These are phyloP conservation scores for Rubroboletus satanas DNA, from an alignment of 768 basidiomycete genomes.

Conservation along the genomic window DNA sequence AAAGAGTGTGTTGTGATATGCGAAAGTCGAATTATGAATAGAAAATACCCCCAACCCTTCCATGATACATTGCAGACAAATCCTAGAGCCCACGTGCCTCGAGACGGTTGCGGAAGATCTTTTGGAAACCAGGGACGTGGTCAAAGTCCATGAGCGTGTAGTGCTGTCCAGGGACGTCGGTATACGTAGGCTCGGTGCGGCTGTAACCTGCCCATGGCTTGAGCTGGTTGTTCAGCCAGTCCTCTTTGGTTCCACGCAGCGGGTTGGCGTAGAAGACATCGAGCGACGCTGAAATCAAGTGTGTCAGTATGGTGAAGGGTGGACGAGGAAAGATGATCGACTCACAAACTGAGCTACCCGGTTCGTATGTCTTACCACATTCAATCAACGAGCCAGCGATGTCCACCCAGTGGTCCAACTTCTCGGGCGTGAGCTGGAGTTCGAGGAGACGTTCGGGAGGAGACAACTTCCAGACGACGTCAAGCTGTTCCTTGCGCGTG, in stretches of 20 bases:
- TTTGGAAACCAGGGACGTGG: slow-evolving; percentile 29
- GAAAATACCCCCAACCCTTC: background rate
- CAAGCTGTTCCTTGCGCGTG: slow-evolving; percentile 24
- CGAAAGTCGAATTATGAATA: background rate
- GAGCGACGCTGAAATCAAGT: slow-evolving; percentile 5
- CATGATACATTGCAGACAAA: background rate
- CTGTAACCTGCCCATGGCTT: slow-evolving; percentile 25
- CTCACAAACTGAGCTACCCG: slow-evolving; percentile 25
- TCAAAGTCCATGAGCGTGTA: slow-evolving; percentile 33
- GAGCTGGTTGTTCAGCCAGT: slow-evolving; percentile 30
- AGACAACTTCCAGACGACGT: slow-evolving; percentile 25
- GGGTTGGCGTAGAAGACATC: slow-evolving; percentile 31
- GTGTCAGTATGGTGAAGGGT: background rate
- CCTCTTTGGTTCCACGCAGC: slow-evolving; percentile 25
- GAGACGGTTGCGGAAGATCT: slow-evolving; percentile 26
- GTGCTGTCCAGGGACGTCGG: slow-evolving; percentile 28
- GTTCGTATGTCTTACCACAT: slow-evolving; percentile 29
- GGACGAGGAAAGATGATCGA: background rate
- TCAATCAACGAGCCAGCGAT: slow-evolving; percentile 31
- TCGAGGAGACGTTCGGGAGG: slow-evolving; percentile 27
- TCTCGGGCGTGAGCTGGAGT: slow-evolving; percentile 26
- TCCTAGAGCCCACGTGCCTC: slow-evolving; percentile 25
- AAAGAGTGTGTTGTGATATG: background rate
- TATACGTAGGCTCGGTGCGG: slow-evolving; percentile 21
- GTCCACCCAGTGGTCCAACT: slow-evolving; percentile 29